phyloP scores from a whole-genome alignment of 192 early-diverging fungal genomes.

The Dissophora ornata region DNA sequence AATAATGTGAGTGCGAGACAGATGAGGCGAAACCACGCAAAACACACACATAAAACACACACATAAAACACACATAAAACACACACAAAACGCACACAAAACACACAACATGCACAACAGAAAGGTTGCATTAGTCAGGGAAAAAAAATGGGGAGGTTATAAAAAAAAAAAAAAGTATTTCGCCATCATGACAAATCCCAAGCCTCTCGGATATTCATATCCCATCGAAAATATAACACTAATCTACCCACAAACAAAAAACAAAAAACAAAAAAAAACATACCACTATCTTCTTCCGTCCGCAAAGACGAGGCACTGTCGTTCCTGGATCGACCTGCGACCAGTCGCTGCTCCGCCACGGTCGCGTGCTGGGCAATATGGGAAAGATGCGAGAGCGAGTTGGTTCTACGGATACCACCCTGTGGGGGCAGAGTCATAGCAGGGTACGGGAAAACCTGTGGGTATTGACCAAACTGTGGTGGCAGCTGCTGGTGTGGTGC shows the following conservation, averaged over 20 bases:
- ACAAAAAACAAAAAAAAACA: slow-evolving; percentile 11
- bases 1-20: no score
- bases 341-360: slow-evolving; percentile 37
- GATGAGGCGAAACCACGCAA: no score
- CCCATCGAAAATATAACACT: slow-evolving; percentile 1
- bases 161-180: no score
- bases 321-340: slow-evolving; percentile 46
- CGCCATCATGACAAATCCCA: no score
- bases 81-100: no score
- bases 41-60: no score
- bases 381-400: slow-evolving; percentile 45
- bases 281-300: slow-evolving; percentile 45
- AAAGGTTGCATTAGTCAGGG: no score
- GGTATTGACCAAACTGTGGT: slow-evolving; percentile 49
- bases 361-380: slow-evolving; percentile 23
- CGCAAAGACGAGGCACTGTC: slow-evolving; percentile 37
- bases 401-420: slow-evolving; percentile 35
- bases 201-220: no score
- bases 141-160: no score
- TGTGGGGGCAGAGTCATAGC: slow-evolving; percentile 22
- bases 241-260: not conserved
- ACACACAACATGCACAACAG: no score
- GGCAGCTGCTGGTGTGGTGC: slow-evolving; percentile 30
- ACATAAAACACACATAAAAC: no score
- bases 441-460: slow-evolving; percentile 28